Percentiles rank a stretch among this genome's conserved stretches.
Evolutionary conservation across 495 filamentous ascomycete genomes (phyloP).

Genomic region (Penicillium dipodomyicola): DNA sequence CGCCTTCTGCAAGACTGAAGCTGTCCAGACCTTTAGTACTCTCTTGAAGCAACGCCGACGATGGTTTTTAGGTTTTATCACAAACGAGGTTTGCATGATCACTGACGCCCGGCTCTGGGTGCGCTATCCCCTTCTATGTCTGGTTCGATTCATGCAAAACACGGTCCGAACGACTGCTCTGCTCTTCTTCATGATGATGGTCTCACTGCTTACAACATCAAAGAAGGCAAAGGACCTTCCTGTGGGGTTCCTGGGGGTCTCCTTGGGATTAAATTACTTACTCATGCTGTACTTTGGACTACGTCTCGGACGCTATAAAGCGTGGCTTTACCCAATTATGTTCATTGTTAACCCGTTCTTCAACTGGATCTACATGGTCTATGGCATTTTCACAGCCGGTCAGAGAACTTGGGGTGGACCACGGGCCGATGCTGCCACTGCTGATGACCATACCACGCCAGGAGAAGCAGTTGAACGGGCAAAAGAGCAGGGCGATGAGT

Average conservation of each 20-base stretch:
- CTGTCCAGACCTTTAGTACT: conserved; percentile 81
- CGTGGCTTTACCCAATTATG: conserved; percentile 94
- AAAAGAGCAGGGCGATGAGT: conserved; percentile 76
- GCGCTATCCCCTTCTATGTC: conserved; percentile 83
- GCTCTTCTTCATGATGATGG: conserved; percentile 92
- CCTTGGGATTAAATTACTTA: conserved; percentile 88
- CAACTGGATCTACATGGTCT: conserved; percentile 98
- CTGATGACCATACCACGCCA: conserved; percentile 74
- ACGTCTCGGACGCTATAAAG: conserved; percentile 83
- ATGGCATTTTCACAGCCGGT: conserved; percentile 84
- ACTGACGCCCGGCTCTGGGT: conserved; percentile 90
- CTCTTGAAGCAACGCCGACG: conserved; percentile 92
- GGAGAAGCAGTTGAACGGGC: conserved; percentile 83
- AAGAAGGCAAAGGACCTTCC: conserved; percentile 76
- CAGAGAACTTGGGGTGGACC: conserved; percentile 97
- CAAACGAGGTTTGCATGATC: conserved; percentile 98
- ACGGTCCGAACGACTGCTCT: conserved; percentile 94
- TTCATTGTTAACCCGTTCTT: conserved; percentile 95
- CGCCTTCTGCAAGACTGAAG: conserved; percentile 98
- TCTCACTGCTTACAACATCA: conserved; percentile 82
- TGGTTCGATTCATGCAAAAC: conserved; percentile 92
- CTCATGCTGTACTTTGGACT: conserved; percentile 96
- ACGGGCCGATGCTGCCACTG: conserved; percentile 83
- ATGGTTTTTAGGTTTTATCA: conserved; percentile 98
- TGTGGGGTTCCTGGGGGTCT: conserved; percentile 93